Percentiles rank a stretch among this genome's conserved stretches.
Evolutionary conservation across 805 yeast genomes (phyloP).

Genomic region (Pichia manshurica): DNA sequence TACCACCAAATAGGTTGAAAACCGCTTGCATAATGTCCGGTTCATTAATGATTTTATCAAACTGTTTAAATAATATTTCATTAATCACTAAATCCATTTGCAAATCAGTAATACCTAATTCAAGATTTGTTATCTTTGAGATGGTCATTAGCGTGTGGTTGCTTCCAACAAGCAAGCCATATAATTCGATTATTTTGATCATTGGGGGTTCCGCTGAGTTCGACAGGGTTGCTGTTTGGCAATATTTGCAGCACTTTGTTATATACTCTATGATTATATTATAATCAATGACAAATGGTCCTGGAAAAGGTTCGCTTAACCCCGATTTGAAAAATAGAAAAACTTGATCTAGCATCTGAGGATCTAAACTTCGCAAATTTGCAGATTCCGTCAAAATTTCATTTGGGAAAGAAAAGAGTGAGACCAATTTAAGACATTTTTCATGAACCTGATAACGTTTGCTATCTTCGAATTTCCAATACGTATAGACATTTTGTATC

Average conservation of each 20-base stretch:
- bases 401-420: slow-evolving; percentile 8
- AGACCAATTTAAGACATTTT: slow-evolving; percentile 5
- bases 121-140: neutral
- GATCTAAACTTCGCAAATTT: slow-evolving; percentile 36
- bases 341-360: slow-evolving; percentile 55
- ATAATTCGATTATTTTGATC: slow-evolving; percentile 28
- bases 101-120: slow-evolving; percentile 23
- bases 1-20: slow-evolving; percentile 38
- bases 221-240: slow-evolving; percentile 34
- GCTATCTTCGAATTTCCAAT: slow-evolving; percentile 34
- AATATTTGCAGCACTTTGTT: slow-evolving; percentile 27
- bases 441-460: slow-evolving; percentile 30
- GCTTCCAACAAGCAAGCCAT: slow-evolving; percentile 28
- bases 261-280: slow-evolving; percentile 38
- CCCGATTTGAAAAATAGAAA: slow-evolving; percentile 61
- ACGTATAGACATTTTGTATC: slow-evolving; percentile 26
- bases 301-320: slow-evolving; percentile 52
- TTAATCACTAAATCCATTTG: slow-evolving; percentile 31
- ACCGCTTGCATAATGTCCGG: slow-evolving; percentile 54
- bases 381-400: neutral
- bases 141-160: slow-evolving; percentile 30
- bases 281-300: slow-evolving; percentile 57
- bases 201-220: slow-evolving; percentile 27
- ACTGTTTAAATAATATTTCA: slow-evolving; percentile 33
- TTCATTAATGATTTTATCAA: slow-evolving; percentile 37